A percentile compares a stretch with the other conserved stretches of the same genome.
These are phyloP conservation scores for Hsuehochloa calcarea DNA, from an alignment of 176 grass and related monocot species.

Conservation along the genomic window DNA sequence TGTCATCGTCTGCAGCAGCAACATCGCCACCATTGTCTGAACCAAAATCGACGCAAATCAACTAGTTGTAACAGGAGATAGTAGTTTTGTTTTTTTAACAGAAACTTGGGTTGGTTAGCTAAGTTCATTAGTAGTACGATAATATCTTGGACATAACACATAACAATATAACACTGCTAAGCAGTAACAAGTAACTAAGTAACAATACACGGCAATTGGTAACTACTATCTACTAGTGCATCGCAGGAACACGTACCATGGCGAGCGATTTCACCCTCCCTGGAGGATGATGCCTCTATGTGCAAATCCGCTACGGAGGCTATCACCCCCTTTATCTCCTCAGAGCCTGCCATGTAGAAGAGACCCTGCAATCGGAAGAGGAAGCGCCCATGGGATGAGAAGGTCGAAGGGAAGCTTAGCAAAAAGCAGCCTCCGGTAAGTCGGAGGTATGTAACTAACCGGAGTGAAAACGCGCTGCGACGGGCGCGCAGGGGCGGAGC, in stretches of 20 bases:
- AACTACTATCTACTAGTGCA: not conserved
- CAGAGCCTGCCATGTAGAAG: not conserved
- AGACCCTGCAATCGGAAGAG: not conserved
- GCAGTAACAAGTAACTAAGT: not conserved
- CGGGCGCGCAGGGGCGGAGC: not conserved
- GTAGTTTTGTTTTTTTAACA: not conserved
- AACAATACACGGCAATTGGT: not conserved
- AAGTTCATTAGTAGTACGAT: not conserved
- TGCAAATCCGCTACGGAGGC: slow-evolving; percentile 13
- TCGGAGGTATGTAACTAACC: not conserved
- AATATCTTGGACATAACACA: not conserved
- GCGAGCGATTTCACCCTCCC: not conserved
- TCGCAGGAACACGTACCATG: slow-evolving; percentile 13
- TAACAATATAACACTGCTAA: not conserved
- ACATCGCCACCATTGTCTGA: not conserved
- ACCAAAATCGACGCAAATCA: not conserved
- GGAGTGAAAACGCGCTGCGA: not conserved
- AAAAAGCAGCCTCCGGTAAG: not conserved
- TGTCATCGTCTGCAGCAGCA: not conserved
- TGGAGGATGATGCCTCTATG: not conserved
- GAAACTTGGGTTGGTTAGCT: not conserved
- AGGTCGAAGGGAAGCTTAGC: not conserved
- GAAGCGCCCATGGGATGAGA: not conserved
- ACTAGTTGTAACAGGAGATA: slow-evolving; percentile 1
- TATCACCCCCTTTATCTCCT: not conserved